These are phyloP conservation scores for Ogataea paradorogensis DNA, from an alignment of 805 yeast genomes.

Conservation along the genomic window DNA sequence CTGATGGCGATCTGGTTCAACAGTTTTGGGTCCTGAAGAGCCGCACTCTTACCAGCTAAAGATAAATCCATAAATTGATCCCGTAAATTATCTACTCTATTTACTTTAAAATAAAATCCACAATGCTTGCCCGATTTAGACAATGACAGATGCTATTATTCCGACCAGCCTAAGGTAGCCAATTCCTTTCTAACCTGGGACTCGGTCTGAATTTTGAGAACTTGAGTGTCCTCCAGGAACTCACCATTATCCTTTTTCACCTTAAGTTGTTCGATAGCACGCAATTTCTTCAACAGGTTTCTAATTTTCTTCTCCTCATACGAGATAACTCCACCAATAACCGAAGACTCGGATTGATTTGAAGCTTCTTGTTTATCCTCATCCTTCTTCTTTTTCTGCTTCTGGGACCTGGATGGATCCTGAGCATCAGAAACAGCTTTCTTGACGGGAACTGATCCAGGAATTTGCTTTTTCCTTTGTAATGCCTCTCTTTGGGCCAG, in stretches of 20 bases:
- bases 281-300: constrained; percentile 82
- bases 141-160: constrained; percentile 16
- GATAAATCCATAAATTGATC: constrained; percentile 7
- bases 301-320: constrained; percentile 92
- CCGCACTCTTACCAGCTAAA: constrained; percentile 8
- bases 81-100: constrained; percentile 8
- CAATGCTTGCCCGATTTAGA: constrained; percentile 8
- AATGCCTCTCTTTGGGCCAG: constrained; percentile 56
- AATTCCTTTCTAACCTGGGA: constrained; percentile 74
- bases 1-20: constrained; percentile 47
- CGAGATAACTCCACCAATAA: constrained; percentile 61
- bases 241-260: constrained; percentile 82
- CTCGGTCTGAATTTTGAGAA: constrained; percentile 86
- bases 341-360: constrained; percentile 34
- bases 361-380: constrained; percentile 21
- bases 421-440: constrained; percentile 59
- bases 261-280: constrained; percentile 93
- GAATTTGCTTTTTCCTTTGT: constrained; percentile 25
- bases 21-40: constrained; percentile 32
- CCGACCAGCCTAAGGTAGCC: constrained; percentile 61
- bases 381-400: constrained; percentile 61
- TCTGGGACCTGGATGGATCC: constrained; percentile 44
- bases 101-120: constrained; percentile 1
- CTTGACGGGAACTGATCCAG: constrained; percentile 27
- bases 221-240: constrained; percentile 87